Evolutionary conservation across 169 alveolate genomes (phyloP).

Genomic region (Plasmodium ovale): DNA sequence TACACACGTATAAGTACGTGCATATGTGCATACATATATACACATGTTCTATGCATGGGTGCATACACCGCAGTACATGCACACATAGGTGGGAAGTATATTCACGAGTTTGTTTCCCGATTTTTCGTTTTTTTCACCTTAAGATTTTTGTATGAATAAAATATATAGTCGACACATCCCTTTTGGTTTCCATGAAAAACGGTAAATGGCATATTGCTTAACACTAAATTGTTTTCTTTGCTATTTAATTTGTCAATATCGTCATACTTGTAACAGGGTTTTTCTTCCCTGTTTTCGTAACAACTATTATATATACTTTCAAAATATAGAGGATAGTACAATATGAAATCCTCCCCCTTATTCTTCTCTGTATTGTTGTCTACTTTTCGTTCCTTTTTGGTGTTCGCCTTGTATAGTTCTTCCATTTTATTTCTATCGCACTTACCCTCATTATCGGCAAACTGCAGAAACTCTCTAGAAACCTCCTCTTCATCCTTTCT

Average conservation of each 20-base stretch:
- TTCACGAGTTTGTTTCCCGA: too few species aligned
- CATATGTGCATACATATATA: slow-evolving; percentile 3
- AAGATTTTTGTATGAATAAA: slow-evolving; percentile 79
- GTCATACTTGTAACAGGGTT: slow-evolving; percentile 61
- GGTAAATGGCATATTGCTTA: slow-evolving; percentile 79
- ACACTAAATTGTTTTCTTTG: slow-evolving; percentile 28
- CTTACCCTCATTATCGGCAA: not conserved
- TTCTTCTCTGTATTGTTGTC: not conserved
- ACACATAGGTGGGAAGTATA: not conserved
- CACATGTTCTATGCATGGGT: too few species aligned
- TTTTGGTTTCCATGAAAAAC: slow-evolving; percentile 90
- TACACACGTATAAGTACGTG: not conserved
- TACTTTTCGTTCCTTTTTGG: not conserved
- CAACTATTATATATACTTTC: slow-evolving; percentile 63
- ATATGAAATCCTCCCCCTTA: slow-evolving; percentile 22
- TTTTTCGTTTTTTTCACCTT: slow-evolving; percentile 54
- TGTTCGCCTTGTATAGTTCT: not conserved
- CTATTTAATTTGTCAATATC: slow-evolving; percentile 26
- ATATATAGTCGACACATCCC: slow-evolving; percentile 89
- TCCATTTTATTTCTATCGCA: not conserved
- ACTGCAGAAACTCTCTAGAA: not conserved
- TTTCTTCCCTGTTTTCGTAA: slow-evolving; percentile 5
- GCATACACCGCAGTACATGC: too few species aligned
- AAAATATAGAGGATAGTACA: slow-evolving; percentile 68
- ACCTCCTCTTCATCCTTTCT: not conserved